Evolutionary conservation across 2,329 filamentous ascomycete species (phyloP).

Genomic region (Ceratocystiopsis brevicomis): DNA sequence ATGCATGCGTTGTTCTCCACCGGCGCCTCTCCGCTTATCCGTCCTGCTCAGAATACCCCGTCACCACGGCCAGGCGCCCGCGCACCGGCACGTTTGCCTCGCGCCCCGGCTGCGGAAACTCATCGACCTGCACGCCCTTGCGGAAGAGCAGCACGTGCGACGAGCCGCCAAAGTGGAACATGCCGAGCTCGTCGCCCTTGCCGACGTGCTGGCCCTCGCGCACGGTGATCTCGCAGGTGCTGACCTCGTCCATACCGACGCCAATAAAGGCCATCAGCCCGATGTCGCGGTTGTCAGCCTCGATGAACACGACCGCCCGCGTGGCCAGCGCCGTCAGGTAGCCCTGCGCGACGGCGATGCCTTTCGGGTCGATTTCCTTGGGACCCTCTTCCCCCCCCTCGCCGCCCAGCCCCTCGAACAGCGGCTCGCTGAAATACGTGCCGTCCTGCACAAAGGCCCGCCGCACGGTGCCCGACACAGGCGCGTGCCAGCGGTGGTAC

Average conservation of each 20-base stretch:
- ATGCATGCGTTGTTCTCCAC: too few species aligned
- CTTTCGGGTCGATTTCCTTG: constrained; percentile 22
- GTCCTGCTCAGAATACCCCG: neutral
- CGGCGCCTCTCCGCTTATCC: too few species aligned
- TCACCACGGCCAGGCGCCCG: constrained; percentile 13
- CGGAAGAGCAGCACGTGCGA: constrained; percentile 51
- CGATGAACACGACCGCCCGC: constrained; percentile 48
- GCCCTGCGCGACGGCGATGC: constrained; percentile 36
- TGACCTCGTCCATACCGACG: constrained; percentile 62
- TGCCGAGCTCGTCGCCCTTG: constrained; percentile 55
- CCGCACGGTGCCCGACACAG: constrained; percentile 41
- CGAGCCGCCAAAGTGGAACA: constrained; percentile 67
- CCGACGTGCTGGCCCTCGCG: constrained; percentile 42
- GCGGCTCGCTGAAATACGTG: constrained; percentile 47
- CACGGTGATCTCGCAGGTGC: constrained; percentile 52
- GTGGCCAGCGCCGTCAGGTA: constrained; percentile 52
- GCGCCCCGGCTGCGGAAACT: constrained; percentile 15
- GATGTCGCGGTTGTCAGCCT: constrained; percentile 47
- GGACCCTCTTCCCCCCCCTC: neutral
- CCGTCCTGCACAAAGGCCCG: constrained; percentile 40
- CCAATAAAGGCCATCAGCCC: constrained; percentile 53
- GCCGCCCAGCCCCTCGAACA: constrained; percentile 15
- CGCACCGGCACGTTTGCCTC: constrained; percentile 17
- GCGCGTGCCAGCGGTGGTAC: constrained; percentile 56
- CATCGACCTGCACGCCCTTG: constrained; percentile 30